Evolutionary conservation across 2,329 filamentous ascomycete genomes (phyloP).

Genomic region (Alternaria sp.): DNA sequence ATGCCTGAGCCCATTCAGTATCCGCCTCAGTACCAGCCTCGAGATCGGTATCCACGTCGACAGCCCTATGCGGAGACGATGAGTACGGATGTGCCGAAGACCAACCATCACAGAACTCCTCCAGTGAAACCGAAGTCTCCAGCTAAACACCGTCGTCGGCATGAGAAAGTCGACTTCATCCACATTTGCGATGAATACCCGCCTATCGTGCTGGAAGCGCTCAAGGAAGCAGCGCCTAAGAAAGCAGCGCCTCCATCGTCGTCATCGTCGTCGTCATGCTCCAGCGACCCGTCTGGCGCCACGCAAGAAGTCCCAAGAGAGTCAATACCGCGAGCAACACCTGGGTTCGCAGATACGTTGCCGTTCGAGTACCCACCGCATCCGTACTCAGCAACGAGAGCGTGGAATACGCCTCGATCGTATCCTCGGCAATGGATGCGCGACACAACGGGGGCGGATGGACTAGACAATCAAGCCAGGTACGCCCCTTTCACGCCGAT

Average conservation of each 20-base stretch:
- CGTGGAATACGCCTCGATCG: constrained; percentile 14
- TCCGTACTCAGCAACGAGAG: constrained; percentile 2
- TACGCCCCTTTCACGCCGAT: constrained; percentile 26
- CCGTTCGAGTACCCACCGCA: constrained; percentile 18
- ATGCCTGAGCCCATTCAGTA: constrained; percentile 4
- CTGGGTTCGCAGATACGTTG: constrained; percentile 3
- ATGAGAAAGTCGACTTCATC: constrained; percentile 24
- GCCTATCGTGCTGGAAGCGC: constrained; percentile 17
- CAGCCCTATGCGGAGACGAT: not conserved
- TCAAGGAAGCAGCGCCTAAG: constrained; percentile 10
- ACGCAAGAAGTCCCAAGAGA: constrained; percentile 29
- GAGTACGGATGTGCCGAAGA: constrained; percentile 1
- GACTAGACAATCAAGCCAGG: constrained; percentile 11
- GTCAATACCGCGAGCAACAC: constrained; percentile 20
- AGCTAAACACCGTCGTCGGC: not conserved
- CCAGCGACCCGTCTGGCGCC: constrained; percentile 11
- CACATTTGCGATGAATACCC: constrained; percentile 31
- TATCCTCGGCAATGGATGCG: constrained; percentile 21
- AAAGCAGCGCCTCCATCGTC: constrained; percentile 3
- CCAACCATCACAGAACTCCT: not conserved
- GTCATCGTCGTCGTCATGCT: constrained; percentile 16
- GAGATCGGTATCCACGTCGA: not conserved
- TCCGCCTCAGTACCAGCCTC: not conserved
- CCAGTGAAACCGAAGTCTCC: not conserved
- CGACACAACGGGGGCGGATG: not conserved